phyloP scores from a whole-genome alignment of 495 filamentous ascomycete genomes.

The Lophiostoma macrostomum region DNA sequence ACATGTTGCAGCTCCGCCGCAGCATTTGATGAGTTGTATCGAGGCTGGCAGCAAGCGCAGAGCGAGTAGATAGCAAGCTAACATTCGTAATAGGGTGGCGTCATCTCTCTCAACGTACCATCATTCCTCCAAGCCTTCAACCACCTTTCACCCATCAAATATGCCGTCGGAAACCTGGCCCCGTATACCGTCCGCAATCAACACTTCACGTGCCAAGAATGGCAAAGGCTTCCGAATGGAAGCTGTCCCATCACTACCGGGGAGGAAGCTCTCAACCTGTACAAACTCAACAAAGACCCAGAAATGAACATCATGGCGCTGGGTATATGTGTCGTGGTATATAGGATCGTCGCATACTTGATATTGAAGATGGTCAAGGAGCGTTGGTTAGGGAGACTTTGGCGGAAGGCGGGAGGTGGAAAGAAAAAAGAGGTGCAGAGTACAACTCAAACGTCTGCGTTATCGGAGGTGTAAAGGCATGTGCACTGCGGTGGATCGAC shows the following conservation, averaged over 20 bases:
- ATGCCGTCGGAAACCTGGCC: slow-evolving; percentile 59
- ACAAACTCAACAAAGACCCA: slow-evolving; percentile 57
- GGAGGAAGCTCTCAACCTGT: slow-evolving; percentile 60
- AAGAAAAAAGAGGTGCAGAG: slow-evolving; percentile 3
- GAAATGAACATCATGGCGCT: slow-evolving; percentile 58
- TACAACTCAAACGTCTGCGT: no score
- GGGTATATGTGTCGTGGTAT: slow-evolving; percentile 57
- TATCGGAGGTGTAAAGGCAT: no score
- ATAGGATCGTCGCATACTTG: slow-evolving; percentile 61
- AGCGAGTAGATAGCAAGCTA: no score
- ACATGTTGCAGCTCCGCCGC: no score
- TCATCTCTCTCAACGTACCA: slow-evolving; percentile 66
- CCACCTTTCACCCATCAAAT: slow-evolving; percentile 67
- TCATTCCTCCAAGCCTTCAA: slow-evolving; percentile 64
- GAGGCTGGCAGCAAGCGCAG: no score
- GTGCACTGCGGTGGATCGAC: no score
- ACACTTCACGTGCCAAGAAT: slow-evolving; percentile 56
- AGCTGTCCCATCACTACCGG: slow-evolving; percentile 60
- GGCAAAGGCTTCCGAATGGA: slow-evolving; percentile 54
- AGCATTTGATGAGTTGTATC: no score
- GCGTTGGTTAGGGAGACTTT: slow-evolving; percentile 36
- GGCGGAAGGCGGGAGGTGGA: slow-evolving; percentile 23
- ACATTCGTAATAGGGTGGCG: slow-evolving; percentile 46
- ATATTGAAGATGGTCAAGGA: slow-evolving; percentile 52
- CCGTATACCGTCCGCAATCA: slow-evolving; percentile 57